These are phyloP conservation scores for Diplosphaera chodatii DNA, from an alignment of 139 green algal species.

Conservation along the genomic window DNA sequence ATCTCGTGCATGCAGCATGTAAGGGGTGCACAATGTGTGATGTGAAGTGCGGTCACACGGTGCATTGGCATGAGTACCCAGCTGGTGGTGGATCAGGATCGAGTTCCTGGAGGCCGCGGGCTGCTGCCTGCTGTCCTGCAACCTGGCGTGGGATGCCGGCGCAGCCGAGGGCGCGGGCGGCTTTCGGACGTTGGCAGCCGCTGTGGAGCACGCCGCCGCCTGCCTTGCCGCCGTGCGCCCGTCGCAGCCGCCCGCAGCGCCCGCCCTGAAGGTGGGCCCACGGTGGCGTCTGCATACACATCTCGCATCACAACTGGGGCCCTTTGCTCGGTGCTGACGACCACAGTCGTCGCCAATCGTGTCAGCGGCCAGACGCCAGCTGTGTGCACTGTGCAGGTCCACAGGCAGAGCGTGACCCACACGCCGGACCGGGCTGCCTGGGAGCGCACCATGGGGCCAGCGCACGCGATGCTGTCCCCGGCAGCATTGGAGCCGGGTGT, in stretches of 20 bases:
- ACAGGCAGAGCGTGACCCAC: constrained; percentile 22
- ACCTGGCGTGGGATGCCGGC: constrained; percentile 61
- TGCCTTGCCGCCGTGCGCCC: constrained; percentile 25
- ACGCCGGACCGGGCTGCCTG: constrained; percentile 36
- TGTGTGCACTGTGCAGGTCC: constrained; percentile 2
- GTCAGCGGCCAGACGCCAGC: too few species aligned
- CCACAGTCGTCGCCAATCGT: too few species aligned
- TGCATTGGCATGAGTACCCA: too few species aligned
- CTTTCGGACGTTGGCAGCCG: constrained; percentile 12
- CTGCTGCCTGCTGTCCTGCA: constrained; percentile 51
- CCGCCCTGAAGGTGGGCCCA: too few species aligned
- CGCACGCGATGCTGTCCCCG: constrained; percentile 18
- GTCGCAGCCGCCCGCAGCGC: constrained; percentile 17
- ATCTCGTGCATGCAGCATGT: too few species aligned
- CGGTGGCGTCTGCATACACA: too few species aligned
- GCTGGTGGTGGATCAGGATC: constrained; percentile 29
- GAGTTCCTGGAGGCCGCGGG: constrained; percentile 54
- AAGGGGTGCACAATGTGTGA: too few species aligned
- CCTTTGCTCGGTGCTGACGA: too few species aligned
- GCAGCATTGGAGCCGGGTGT: not conserved
- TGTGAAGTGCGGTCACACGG: too few species aligned
- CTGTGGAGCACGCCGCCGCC: constrained; percentile 23
- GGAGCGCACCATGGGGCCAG: constrained; percentile 22
- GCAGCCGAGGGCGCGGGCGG: not conserved
- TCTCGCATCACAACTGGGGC: too few species aligned